Evolutionary conservation across 805 yeast species (phyloP).

Genomic region (Myxozyma nipponensis): DNA sequence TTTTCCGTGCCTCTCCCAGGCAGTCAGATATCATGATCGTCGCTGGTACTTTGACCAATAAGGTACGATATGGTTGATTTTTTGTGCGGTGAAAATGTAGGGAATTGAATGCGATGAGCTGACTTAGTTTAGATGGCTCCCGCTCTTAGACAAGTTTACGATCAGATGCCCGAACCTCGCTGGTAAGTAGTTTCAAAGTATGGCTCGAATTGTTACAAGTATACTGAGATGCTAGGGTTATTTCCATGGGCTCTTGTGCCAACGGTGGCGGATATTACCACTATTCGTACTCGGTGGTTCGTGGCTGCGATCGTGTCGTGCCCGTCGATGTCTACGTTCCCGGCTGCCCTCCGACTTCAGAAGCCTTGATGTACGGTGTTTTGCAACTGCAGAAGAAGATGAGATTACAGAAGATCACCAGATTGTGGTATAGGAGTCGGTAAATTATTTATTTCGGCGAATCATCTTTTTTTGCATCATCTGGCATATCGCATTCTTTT

Average conservation of each 20-base stretch:
- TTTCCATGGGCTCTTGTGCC: constrained; percentile 92
- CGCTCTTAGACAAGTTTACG: constrained; percentile 85
- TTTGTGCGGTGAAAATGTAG: not conserved
- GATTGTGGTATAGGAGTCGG: constrained; percentile 45
- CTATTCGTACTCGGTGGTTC: constrained; percentile 80
- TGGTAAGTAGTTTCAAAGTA: constrained; percentile 39
- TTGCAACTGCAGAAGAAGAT: constrained; percentile 87
- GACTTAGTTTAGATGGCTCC: constrained; percentile 63
- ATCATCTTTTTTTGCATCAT: not conserved
- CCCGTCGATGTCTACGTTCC: constrained; percentile 91
- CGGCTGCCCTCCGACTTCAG: constrained; percentile 90
- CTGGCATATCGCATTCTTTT: no score
- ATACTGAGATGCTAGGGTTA: constrained; percentile 47
- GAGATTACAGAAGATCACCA: constrained; percentile 73
- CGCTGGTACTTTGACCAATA: constrained; percentile 86
- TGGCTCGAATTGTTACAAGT: not conserved
- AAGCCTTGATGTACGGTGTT: constrained; percentile 86
- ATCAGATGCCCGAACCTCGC: constrained; percentile 91
- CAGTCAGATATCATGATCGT: constrained; percentile 90
- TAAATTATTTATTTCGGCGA: constrained; percentile 2
- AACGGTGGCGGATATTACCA: constrained; percentile 93
- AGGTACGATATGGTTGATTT: constrained; percentile 31
- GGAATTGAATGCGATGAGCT: not conserved
- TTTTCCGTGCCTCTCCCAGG: constrained; percentile 91
- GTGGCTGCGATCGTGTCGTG: constrained; percentile 84